Evolutionary conservation across 192 early-diverging fungal genomes (phyloP).

Genomic region (Gonapodya sp.): DNA sequence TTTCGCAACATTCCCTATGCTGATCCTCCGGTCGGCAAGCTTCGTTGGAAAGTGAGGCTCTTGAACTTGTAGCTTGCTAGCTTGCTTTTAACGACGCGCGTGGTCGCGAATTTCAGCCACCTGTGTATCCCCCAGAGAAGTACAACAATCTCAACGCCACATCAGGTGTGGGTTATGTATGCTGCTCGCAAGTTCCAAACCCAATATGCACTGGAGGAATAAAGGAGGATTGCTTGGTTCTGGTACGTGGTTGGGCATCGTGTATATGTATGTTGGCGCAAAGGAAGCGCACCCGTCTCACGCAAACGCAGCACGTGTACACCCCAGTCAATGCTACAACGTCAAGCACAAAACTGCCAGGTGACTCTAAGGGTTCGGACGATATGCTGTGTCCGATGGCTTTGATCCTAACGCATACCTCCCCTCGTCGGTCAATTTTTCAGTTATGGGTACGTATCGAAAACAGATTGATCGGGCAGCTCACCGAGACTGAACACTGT

Average conservation of each 20-base stretch:
- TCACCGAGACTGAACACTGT: not conserved
- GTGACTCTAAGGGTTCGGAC: too few species aligned
- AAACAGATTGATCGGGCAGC: not conserved
- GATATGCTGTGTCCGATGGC: not conserved
- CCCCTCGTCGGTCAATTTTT: not conserved
- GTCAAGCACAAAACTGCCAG: not conserved
- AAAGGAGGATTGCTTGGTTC: not conserved
- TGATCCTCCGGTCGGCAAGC: slow-evolving; percentile 1
- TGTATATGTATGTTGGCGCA: not conserved
- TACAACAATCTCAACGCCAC: not conserved
- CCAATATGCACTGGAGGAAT: not conserved
- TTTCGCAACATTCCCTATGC: slow-evolving; percentile 2
- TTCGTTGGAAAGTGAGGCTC: not conserved
- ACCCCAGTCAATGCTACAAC: not conserved
- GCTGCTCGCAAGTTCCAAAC: not conserved
- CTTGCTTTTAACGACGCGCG: too few species aligned
- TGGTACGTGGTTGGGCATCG: not conserved
- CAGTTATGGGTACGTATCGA: not conserved
- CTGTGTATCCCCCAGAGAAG: not conserved
- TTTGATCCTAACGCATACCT: not conserved
- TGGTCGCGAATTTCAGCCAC: not conserved
- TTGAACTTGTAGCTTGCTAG: too few species aligned
- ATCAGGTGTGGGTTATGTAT: not conserved
- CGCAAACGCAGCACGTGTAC: not conserved
- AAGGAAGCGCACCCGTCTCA: not conserved